phyloP scores from a whole-genome alignment of 192 early-diverging fungal genomes.

The Coemansia sp. region DNA sequence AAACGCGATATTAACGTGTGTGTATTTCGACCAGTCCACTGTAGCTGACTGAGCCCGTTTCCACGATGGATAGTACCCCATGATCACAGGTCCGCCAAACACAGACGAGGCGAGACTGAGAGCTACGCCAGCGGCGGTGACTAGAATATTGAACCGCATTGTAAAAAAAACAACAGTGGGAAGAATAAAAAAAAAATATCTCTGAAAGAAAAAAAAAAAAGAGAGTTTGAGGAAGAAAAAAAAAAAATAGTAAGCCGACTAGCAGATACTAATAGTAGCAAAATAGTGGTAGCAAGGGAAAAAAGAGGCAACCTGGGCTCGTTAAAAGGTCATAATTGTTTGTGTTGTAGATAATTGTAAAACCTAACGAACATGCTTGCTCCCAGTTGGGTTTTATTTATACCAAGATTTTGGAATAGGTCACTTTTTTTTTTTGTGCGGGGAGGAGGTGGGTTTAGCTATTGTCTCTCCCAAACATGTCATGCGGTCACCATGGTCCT shows the following conservation, averaged over 20 bases:
- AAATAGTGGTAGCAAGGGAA: slow-evolving; percentile 7
- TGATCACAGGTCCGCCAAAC: slow-evolving; percentile 16
- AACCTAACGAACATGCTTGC: neutral
- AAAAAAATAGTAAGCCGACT: slow-evolving; percentile 1
- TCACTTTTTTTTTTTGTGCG: neutral
- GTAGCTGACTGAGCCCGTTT: slow-evolving; percentile 22
- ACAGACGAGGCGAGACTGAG: slow-evolving; percentile 22
- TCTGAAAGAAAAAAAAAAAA: neutral
- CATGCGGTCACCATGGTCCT: neutral
- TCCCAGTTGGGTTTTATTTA: neutral
- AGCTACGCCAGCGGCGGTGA: slow-evolving; percentile 28
- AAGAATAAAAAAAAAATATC: neutral
- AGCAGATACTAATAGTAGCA: neutral
- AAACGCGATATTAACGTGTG: slow-evolving; percentile 73
- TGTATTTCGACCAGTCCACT: slow-evolving; percentile 58
- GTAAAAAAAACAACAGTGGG: neutral
- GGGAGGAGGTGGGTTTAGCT: neutral
- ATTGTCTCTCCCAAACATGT: neutral
- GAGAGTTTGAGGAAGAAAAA: neutral
- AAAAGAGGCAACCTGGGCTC: neutral
- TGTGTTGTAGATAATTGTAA: neutral
- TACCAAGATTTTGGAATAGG: neutral
- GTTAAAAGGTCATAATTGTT: neutral
- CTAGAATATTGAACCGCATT: slow-evolving; percentile 39
- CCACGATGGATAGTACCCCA: slow-evolving; percentile 52